A percentile compares a stretch with the other conserved stretches of the same genome.
Evolutionary conservation across 345 rosid genomes (phyloP).

Genomic region (Psidium guajava): DNA sequence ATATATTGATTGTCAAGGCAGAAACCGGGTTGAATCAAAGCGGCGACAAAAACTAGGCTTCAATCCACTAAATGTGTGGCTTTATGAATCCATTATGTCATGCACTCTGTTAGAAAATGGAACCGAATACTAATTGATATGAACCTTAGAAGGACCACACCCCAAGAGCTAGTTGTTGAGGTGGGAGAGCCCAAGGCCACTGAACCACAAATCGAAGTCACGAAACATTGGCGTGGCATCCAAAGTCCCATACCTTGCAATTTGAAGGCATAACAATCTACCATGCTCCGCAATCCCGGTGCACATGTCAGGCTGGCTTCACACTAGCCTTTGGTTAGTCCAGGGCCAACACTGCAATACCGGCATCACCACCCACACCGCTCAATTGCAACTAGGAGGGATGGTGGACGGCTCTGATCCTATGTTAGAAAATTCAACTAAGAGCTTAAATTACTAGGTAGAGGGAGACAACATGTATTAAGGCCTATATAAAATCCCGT

Average conservation of each 20-base stretch:
- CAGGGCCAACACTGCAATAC: neutral
- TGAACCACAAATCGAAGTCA: neutral
- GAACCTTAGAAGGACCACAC: neutral
- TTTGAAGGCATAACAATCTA: neutral
- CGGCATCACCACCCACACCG: neutral
- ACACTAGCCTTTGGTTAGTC: neutral
- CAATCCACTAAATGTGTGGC: neutral
- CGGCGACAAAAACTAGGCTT: neutral
- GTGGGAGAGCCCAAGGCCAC: neutral
- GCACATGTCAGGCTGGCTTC: neutral
- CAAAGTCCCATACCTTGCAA: neutral
- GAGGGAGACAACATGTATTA: neutral
- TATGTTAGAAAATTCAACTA: neutral
- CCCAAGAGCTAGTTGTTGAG: neutral
- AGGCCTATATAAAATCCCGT: neutral
- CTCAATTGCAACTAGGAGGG: neutral
- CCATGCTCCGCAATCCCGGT: neutral
- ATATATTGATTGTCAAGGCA: neutral
- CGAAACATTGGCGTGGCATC: neutral
- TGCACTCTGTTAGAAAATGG: neutral
- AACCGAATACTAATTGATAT: neutral
- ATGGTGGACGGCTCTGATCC: neutral
- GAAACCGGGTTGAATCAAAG: neutral
- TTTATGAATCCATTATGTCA: neutral
- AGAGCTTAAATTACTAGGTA: neutral